Evolutionary conservation across 192 early-diverging fungal species (phyloP).

Genomic region (Coemansia sp.): DNA sequence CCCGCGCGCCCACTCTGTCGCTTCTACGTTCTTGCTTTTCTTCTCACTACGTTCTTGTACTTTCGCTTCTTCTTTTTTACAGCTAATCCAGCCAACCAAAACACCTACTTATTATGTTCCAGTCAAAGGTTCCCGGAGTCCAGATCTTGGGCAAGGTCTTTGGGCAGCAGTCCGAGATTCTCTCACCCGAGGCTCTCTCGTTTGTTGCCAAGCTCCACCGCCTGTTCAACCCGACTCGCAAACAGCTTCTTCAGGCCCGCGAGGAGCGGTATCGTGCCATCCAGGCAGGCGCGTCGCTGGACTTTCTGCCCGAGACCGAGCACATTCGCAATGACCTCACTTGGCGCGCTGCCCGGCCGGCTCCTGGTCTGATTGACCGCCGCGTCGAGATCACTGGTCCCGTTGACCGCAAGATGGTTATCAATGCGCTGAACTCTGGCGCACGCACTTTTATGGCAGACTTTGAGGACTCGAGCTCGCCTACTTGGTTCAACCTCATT

Average conservation of each 20-base stretch:
- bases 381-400: conserved; percentile 98
- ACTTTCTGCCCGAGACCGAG: conserved; percentile 91
- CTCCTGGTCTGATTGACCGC: conserved; percentile 87
- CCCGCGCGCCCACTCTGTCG: background rate
- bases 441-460: conserved; percentile 98
- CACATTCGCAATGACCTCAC: conserved; percentile 87
- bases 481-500: conserved; percentile 94
- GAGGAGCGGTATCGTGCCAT: conserved; percentile 76
- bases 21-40: conserved; percentile 3
- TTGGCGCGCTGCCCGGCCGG: conserved; percentile 88
- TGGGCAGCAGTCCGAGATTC: conserved; percentile 71
- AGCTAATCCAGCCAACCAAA: background rate
- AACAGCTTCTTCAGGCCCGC: conserved; percentile 81
- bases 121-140: conserved; percentile 69
- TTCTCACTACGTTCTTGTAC: conserved; percentile 7
- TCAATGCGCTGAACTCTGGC: conserved; percentile 96
- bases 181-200: conserved; percentile 77
- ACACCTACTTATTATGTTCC: conserved; percentile 28
- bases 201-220: conserved; percentile 92
- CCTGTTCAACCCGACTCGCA: conserved; percentile 87
- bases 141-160: conserved; percentile 70
- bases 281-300: conserved; percentile 80
- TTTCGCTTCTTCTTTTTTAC: background rate
- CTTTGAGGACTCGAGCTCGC: conserved; percentile 98
- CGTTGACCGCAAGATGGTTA: conserved; percentile 99